Base-by-base conservation (phyloP, 1,284 basidiomycete species). In the Meripilus lineatus region DNA sequence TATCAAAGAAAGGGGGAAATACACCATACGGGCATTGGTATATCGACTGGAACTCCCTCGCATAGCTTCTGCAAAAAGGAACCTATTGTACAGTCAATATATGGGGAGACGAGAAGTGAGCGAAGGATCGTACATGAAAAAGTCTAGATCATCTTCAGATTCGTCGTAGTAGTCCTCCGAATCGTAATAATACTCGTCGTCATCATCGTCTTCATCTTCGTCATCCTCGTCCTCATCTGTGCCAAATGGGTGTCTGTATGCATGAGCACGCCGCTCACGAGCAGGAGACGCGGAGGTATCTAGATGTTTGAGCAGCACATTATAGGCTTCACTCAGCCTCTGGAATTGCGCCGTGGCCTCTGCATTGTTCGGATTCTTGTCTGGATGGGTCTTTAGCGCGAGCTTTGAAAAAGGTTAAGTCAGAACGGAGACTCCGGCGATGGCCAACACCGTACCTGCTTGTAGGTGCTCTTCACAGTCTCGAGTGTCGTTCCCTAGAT, bases 301-400 rank as follows among this genome's bases (percentile, higher is more conserved):
- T 24, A 79, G 61, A 55, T 84, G 72, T 50, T 75, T 74, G 42
- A 74, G 59, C 36, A 86, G 68, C 26, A 74, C 57, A 38, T 74
- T 72, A 64, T 85, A 89, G 3, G 84, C 84, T 46, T 79, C 81
- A 48, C 79, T 74, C 34, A 88, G 58, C 42, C 68, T 64, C 59
- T 88, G 84, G 55, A 89, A 88, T 55, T 80, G 68, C 2, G 67
- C 68, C 28, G 84, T 87, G 42, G 84, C 84, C 52, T 74, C 69
- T 36, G 70, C 70, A 50, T 84, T 73, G 38, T 71, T 71, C 0
- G 72, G 76, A 53, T 85, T 85, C 62, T 85, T 86, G 64, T 88
- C 85, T 5, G 85, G 84, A 61, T 88, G 85, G 0, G 77, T 81
- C 25, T 70, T 70, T 22, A 87, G 66, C 7, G 83, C 83, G 44